Base-by-base conservation (phyloP, 2,329 filamentous ascomycete genomes). In the Colletotrichum sp. region DNA sequence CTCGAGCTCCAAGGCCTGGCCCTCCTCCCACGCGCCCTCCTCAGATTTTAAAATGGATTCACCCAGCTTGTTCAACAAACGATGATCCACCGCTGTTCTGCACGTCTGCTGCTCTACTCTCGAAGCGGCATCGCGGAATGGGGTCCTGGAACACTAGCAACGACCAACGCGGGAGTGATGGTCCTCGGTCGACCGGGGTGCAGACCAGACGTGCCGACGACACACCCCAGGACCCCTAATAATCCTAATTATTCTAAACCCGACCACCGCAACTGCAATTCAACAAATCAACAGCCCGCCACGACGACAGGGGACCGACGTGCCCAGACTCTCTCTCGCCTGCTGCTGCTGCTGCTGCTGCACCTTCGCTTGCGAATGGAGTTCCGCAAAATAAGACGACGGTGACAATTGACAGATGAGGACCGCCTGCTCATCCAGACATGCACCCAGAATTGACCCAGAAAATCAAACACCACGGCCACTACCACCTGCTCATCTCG, bases 141-240 rank as follows among this genome's bases (percentile, higher is more conserved):
- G 73, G 70, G 69, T 69, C 69, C 57, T 61, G 73, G 70, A 69
- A 52, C 70, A 69, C 70, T 76, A 76, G 64, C 64, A 57, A 57
- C 30, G 44, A 76, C 73, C 64, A 69, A 76, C 70, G 44, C 73
- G 70, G 73, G 73, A 76, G 70, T 76, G 73, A 76, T 76, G 64
- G 57, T 61, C 73, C 57, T 76, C 73, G 64, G 73, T 64, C 64
- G 44, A 73, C 70, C 64, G 64, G 73, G 70, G 73, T 76, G 70
- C 70, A 36, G 44, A 69, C 57, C 16, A 73, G 70, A 76, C 70
- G 70, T 69, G 69, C 70, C 64, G 73, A 65, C 63, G 39, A 68
- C 63, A 64, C 64, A 64, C 64, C 73, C 70, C 70, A 76, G 70
- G 73, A 73, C 73, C 73, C 73, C 65, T 76, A 73, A 69, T 64